Evolutionary conservation across 768 basidiomycete genomes (phyloP).

Genomic region (Crucibulum laeve): DNA sequence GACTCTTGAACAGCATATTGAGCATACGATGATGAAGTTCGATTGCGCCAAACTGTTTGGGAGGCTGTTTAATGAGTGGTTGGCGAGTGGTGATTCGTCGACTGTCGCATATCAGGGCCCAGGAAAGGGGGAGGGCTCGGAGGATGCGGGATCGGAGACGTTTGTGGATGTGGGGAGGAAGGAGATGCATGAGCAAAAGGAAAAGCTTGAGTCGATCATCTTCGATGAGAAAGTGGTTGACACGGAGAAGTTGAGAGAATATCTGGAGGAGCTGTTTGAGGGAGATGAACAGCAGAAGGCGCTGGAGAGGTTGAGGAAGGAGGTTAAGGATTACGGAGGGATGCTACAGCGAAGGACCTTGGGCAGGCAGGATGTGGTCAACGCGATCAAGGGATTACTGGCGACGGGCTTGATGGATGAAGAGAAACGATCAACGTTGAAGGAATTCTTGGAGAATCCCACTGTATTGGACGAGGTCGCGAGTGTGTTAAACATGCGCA

Average conservation of each 20-base stretch:
- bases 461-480: conserved; percentile 35
- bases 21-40: conserved; percentile 29
- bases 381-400: conserved; percentile 30
- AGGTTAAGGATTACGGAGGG: conserved; percentile 21
- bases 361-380: conserved; percentile 17
- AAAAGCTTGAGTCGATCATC: conserved; percentile 32
- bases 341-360: conserved; percentile 21
- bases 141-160: conserved; percentile 8
- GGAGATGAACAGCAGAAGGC: conserved; percentile 22
- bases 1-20: conserved; percentile 34
- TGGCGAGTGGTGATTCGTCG: conserved; percentile 35
- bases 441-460: conserved; percentile 34
- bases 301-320: conserved; percentile 23
- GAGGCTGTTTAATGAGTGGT: conserved; percentile 38
- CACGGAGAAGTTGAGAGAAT: conserved; percentile 21
- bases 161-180: conserved; percentile 32
- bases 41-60: conserved; percentile 38
- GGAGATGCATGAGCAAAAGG: conserved; percentile 38
- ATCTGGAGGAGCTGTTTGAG: conserved; percentile 34
- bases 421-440: conserved; percentile 33
- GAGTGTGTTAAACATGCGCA: conserved; percentile 42
- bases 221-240: conserved; percentile 33
- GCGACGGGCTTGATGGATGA: conserved; percentile 33
- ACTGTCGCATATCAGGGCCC: conserved; percentile 17
- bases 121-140: conserved; percentile 5